phyloP scores from a whole-genome alignment of 2,329 filamentous ascomycete genomes.

The Colletotrichum theobromicola region DNA sequence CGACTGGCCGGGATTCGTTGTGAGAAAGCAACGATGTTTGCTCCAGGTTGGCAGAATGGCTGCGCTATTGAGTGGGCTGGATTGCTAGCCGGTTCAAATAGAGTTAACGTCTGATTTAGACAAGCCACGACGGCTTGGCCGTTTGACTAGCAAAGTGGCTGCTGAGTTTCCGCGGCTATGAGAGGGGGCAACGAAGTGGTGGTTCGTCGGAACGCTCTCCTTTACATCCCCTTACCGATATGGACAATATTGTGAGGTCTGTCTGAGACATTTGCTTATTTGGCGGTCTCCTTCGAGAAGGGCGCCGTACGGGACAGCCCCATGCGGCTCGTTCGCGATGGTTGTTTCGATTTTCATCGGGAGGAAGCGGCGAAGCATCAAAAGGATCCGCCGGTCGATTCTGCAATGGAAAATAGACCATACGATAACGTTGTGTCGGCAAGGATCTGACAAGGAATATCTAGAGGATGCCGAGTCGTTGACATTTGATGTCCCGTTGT shows the following conservation, averaged over 20 bases:
- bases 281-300: not conserved
- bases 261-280: not conserved
- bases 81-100: not conserved
- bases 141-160: not conserved
- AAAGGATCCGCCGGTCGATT: not conserved
- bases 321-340: not conserved
- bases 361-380: not conserved
- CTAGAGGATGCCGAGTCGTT: not conserved
- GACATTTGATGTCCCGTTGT: not conserved
- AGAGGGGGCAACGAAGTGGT: not conserved
- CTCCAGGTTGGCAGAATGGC: not conserved
- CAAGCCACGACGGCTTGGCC: not conserved
- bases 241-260: not conserved
- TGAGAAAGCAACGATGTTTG: not conserved
- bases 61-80: conserved; percentile 5
- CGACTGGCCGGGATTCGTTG: not conserved
- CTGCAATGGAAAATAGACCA: not conserved
- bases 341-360: not conserved
- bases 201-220: not conserved
- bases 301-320: not conserved
- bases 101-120: not conserved
- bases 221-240: not conserved
- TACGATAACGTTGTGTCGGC: not conserved
- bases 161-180: not conserved
- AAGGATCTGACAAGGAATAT: not conserved